Base-by-base conservation (phyloP, 495 filamentous ascomycete genomes). In the Hypoxylon intermedium region DNA sequence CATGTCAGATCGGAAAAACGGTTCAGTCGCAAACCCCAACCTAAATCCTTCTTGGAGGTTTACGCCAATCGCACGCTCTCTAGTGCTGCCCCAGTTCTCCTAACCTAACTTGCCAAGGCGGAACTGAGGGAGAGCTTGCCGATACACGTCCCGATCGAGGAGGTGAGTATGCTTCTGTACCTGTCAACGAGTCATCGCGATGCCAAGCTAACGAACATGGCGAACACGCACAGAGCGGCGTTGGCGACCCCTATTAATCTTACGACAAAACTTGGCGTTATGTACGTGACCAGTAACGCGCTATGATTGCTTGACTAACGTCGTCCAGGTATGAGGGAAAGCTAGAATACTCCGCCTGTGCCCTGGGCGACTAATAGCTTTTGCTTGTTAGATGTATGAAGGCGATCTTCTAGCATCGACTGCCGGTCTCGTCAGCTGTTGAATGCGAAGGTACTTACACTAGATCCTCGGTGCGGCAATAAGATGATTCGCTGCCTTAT, bases 81-180 rank as follows among this genome's bases (percentile, higher is more conserved):
- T 20, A 44, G 21, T n/a, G 9, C 30, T 2, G 15, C 23, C 36
- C 36, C 26, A 49, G 18, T 16, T 33, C 41, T 44, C 11, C 44
- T 16, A 46, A 54, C 57, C 46, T 9, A 40, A 43, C 11, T 4
- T 33, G 68, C 68, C 68, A 70, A 70, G 68, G 58, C 68, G 68
- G 68, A 68, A 45, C 33, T 16, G 26, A 57, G 40, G 58, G 31
- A 58, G 21, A 41, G 16, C 11, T 60, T 34, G 61, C 65, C 68
- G 67, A 64, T 21, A 62, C 18, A 46, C 57, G 13, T 45, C 34
- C 58, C 53, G 43, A 36, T 21, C n/a, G n/a, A n/a, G n/a, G n/a
- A n/a, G n/a, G n/a, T n/a, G n/a, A n/a, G n/a, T n/a, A n/a, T n/a
- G n/a, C n/a, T 46, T 37, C 7, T 21, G 6, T 38, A 23, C 2